These are phyloP conservation scores for Austropuccinia psidii DNA, from an alignment of 1,284 basidiomycete genomes.

Conservation along the genomic window DNA sequence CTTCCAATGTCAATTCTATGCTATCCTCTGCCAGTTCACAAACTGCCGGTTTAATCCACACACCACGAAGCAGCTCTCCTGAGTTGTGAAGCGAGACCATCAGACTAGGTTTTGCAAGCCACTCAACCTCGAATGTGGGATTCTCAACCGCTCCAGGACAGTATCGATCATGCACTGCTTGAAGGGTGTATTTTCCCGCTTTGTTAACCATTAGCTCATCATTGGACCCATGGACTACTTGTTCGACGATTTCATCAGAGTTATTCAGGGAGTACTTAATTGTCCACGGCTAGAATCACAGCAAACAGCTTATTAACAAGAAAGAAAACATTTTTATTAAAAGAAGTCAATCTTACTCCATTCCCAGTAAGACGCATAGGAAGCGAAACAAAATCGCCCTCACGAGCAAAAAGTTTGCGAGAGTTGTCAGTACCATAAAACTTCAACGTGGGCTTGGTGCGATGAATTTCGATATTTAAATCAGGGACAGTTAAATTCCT, in stretches of 20 bases:
- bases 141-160: constrained; percentile 32
- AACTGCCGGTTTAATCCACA: constrained; percentile 15
- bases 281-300: constrained; percentile 18
- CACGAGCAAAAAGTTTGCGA: constrained; percentile 62
- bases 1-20: constrained; percentile 30
- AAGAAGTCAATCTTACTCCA: constrained; percentile 55
- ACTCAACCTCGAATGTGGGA: constrained; percentile 18
- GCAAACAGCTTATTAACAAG: not conserved
- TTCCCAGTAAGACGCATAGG: constrained; percentile 78
- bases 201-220: constrained; percentile 18
- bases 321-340: not conserved
- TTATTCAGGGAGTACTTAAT: constrained; percentile 18
- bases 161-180: constrained; percentile 29
- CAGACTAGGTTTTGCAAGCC: constrained; percentile 31
- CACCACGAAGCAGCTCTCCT: constrained; percentile 22
- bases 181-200: constrained; percentile 31
- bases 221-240: constrained; percentile 12
- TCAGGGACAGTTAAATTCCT: constrained; percentile 67
- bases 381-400: constrained; percentile 63
- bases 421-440: constrained; percentile 63
- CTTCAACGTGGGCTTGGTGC: constrained; percentile 74
- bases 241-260: not conserved
- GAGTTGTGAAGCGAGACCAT: constrained; percentile 17
- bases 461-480: constrained; percentile 77
- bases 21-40: constrained; percentile 32